A percentile compares a stretch with the other conserved stretches of the same genome.
Conservation (phyloP, 768 basidiomycete genomes). For the Suillus americanus region DNA sequence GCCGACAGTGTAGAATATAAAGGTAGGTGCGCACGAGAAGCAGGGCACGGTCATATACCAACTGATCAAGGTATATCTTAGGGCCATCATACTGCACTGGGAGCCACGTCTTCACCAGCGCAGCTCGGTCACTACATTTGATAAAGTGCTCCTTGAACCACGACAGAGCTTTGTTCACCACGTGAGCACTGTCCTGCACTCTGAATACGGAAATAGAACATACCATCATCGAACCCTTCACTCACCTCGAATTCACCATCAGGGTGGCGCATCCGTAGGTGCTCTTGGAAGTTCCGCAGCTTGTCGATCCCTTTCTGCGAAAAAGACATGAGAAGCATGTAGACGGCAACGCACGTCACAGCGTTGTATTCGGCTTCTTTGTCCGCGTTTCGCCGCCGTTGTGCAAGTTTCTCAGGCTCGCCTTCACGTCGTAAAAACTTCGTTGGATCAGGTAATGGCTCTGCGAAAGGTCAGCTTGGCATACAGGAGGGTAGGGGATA, state of each 20-base stretch:
- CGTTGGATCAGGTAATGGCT: slow-evolving; percentile 76
- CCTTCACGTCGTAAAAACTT: slow-evolving; percentile 73
- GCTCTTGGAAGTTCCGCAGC: slow-evolving; percentile 75
- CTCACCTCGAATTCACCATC: slow-evolving; percentile 75
- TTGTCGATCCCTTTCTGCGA: slow-evolving; percentile 90
- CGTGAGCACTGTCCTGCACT: slow-evolving; percentile 8
- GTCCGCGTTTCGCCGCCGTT: slow-evolving; percentile 68
- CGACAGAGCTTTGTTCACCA: slow-evolving; percentile 51
- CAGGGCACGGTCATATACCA: slow-evolving; percentile 91
- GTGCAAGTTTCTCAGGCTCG: slow-evolving; percentile 70
- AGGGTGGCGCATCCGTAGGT: slow-evolving; percentile 77
- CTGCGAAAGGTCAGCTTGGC: slow-evolving; percentile 35
- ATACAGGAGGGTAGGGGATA: slow-evolving; percentile 16
- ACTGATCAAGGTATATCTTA: slow-evolving; percentile 82
- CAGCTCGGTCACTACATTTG: slow-evolving; percentile 91
- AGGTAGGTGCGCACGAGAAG: slow-evolving; percentile 58
- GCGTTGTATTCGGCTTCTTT: slow-evolving; percentile 81
- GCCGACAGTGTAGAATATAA: not conserved
- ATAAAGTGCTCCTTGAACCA: slow-evolving; percentile 96
- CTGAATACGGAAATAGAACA: slow-evolving; percentile 8
- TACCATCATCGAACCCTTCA: slow-evolving; percentile 81
- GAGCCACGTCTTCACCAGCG: slow-evolving; percentile 84
- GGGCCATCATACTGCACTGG: slow-evolving; percentile 81
- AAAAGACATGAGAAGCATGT: slow-evolving; percentile 90
- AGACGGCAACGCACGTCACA: slow-evolving; percentile 83